A percentile compares a stretch with the other conserved stretches of the same genome.
phyloP scores from a whole-genome alignment of 1,139 yeast genomes.

The Blastobotrys indianensis region DNA sequence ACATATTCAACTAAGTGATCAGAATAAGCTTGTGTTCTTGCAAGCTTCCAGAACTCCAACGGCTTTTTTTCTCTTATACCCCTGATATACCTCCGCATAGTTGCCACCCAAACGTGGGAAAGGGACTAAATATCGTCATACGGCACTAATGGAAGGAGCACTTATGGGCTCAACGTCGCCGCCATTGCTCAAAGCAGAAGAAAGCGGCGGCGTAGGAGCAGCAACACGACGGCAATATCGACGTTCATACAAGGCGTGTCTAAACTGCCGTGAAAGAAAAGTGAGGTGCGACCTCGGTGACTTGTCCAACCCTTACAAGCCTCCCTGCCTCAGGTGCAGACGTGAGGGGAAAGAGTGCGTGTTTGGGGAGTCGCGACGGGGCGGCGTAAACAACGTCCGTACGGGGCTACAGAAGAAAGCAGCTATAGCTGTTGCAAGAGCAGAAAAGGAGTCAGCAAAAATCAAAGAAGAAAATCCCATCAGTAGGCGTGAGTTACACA shows the following conservation, averaged over 20 bases:
- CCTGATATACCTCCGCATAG: too few species aligned
- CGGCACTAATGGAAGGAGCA: too few species aligned
- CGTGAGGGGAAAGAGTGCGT: constrained; percentile 78
- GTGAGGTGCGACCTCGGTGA: constrained; percentile 16
- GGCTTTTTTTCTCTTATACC: too few species aligned
- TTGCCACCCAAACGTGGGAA: too few species aligned
- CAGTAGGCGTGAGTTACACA: constrained; percentile 34
- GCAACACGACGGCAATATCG: constrained; percentile 26
- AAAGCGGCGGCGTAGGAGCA: too few species aligned
- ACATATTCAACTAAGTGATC: too few species aligned
- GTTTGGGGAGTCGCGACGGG: constrained; percentile 59
- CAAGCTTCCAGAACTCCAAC: too few species aligned
- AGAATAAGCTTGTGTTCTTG: too few species aligned
- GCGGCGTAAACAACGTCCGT: constrained; percentile 46
- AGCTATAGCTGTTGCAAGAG: constrained; percentile 5
- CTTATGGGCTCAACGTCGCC: neutral
- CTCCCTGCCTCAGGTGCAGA: constrained; percentile 80
- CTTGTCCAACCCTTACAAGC: constrained; percentile 61
- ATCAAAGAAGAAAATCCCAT: constrained; percentile 18
- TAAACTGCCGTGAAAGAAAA: constrained; percentile 15
- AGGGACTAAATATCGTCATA: too few species aligned
- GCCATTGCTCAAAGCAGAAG: neutral
- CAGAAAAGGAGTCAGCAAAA: neutral
- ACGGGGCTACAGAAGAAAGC: constrained; percentile 34
- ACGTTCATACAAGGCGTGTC: constrained; percentile 63